Conservation (phyloP, 495 filamentous ascomycete genomes). For the Pseudevernia furfuracea region DNA sequence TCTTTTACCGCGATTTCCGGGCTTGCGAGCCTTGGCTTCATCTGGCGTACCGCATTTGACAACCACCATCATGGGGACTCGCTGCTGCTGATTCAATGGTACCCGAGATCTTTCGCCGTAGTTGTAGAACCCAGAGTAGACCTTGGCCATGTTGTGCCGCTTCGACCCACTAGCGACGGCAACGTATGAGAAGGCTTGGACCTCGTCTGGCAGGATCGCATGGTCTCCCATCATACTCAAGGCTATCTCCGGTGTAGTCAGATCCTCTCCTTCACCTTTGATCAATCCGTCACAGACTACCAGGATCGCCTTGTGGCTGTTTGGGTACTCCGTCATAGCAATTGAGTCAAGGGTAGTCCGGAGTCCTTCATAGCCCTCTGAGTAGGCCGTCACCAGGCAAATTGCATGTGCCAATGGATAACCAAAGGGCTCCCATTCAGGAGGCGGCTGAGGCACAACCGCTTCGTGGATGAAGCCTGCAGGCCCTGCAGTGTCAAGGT, state of each 20-base stretch:
- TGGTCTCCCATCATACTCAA: constrained; percentile 93
- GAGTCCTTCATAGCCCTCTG: constrained; percentile 87
- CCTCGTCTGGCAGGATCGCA: constrained; percentile 66
- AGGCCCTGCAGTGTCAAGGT: constrained; percentile 67
- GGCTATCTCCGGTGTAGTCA: constrained; percentile 83
- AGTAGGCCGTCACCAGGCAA: constrained; percentile 95
- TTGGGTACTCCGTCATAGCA: constrained; percentile 96
- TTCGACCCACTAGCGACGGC: constrained; percentile 94
- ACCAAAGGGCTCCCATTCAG: constrained; percentile 93
- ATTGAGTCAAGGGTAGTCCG: constrained; percentile 93
- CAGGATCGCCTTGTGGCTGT: constrained; percentile 94
- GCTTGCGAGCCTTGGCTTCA: constrained; percentile 71
- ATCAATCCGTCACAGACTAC: constrained; percentile 97
- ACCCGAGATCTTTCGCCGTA: constrained; percentile 77
- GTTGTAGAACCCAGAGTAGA: constrained; percentile 96
- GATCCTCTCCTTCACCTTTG: constrained; percentile 85
- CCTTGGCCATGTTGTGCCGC: constrained; percentile 98
- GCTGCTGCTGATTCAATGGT: constrained; percentile 81
- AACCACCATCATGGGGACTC: constrained; percentile 97
- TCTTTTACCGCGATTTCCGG: constrained; percentile 95
- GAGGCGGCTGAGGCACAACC: constrained; percentile 94
- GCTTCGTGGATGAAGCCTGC: constrained; percentile 90
- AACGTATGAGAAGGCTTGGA: constrained; percentile 87
- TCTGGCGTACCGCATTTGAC: constrained; percentile 94
- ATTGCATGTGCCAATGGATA: constrained; percentile 90